phyloP scores from a whole-genome alignment of 2,329 filamentous ascomycete species.

The Waltergamsia citrina region DNA sequence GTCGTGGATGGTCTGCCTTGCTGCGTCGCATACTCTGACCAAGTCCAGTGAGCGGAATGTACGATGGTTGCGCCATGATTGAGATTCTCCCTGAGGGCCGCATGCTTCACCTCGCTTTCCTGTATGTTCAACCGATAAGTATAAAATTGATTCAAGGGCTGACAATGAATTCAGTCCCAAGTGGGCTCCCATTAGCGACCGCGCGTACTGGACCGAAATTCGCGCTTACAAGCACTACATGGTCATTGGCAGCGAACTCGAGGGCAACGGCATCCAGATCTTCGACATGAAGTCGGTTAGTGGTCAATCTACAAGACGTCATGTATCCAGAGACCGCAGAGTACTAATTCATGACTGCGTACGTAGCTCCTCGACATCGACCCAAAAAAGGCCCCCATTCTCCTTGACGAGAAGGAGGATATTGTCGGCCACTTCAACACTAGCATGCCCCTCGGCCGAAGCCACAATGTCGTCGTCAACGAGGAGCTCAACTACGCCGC shows the following conservation, averaged over 20 bases:
- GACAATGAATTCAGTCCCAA: constrained; percentile 3
- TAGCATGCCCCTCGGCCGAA: constrained; percentile 22
- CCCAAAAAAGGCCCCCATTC: constrained; percentile 20
- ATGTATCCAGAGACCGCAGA: no score
- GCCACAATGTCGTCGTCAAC: constrained; percentile 40
- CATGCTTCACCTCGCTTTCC: constrained; percentile 30
- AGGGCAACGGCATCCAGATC: constrained; percentile 46
- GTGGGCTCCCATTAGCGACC: constrained; percentile 7
- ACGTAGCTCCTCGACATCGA: constrained; percentile 25
- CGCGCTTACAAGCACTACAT: constrained; percentile 20
- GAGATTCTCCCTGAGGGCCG: constrained; percentile 30
- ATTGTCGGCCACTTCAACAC: constrained; percentile 19
- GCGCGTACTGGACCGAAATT: constrained; percentile 22
- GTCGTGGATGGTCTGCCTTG: no score
- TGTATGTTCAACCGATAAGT: constrained; percentile 17
- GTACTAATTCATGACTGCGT: no score
- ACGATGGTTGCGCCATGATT: constrained; percentile 32
- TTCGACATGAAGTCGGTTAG: constrained; percentile 46
- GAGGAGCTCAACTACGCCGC: constrained; percentile 31
- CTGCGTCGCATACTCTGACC: no score
- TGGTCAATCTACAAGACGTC: no score
- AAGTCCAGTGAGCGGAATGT: constrained; percentile 12
- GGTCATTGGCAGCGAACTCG: constrained; percentile 27
- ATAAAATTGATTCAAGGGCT: no score
- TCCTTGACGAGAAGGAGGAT: constrained; percentile 17